phyloP scores from a whole-genome alignment of 331 rosid species.

The Cydonia oblonga region DNA sequence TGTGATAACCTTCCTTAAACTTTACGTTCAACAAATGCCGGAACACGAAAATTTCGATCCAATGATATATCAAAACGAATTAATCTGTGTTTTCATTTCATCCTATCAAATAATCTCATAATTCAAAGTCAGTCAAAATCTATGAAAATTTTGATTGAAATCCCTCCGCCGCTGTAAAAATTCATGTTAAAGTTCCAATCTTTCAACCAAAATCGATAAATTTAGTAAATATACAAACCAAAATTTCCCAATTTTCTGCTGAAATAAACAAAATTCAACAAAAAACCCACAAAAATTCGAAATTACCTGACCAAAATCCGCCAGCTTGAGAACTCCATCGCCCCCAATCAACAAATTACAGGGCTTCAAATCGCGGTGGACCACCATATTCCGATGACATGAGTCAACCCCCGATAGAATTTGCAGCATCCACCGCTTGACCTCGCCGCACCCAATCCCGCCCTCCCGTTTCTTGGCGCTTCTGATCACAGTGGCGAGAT shows the following conservation, averaged over 20 bases:
- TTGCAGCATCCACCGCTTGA: no score
- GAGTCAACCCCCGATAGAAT: slow-evolving; percentile 17
- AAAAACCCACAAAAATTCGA: background rate
- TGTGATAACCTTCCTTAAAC: background rate
- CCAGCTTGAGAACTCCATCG: slow-evolving; percentile 27
- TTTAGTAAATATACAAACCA: no score
- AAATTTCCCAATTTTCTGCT: background rate
- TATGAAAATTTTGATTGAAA: background rate
- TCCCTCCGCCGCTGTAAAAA: no score
- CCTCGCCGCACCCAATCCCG: slow-evolving; percentile 24
- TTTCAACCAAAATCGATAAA: no score
- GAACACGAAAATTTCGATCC: no score
- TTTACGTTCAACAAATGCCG: background rate
- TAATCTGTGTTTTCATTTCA: no score
- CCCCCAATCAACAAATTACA: slow-evolving; percentile 50
- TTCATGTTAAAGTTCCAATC: no score
- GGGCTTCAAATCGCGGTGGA: slow-evolving; percentile 85
- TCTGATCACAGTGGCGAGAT: slow-evolving; percentile 45
- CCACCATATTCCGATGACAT: slow-evolving; percentile 60
- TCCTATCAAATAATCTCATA: background rate
- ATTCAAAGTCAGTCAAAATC: background rate
- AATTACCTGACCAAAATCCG: slow-evolving; percentile 90
- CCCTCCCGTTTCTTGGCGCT: slow-evolving; percentile 39
- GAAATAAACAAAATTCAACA: background rate
- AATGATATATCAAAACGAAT: no score